Evolutionary conservation across 371 early-diverging fungal species (phyloP), one percentile per base, ranked within the genome.

Genomic region (Apophysomyces variabilis): DNA sequence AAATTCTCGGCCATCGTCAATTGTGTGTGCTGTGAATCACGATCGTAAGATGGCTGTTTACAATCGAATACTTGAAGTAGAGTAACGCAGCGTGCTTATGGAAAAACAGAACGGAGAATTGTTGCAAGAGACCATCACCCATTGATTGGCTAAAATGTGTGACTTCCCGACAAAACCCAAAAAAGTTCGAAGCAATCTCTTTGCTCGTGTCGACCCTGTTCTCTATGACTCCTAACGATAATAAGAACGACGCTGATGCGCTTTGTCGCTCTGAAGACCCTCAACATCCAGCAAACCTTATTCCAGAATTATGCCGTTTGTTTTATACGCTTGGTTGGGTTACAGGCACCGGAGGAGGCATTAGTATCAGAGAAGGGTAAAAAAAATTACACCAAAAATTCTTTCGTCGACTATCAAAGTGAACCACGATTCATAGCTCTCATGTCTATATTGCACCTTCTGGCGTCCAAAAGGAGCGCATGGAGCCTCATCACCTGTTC

Each of bases 261-360:
- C 78, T 90, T 12, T 88, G 87, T 61, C 69, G 71, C 32, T 90
- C 91, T 3, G 69, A 76, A 16, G 92, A 92, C 76, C 83, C 83
- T 58, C 72, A 80, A 18, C 94, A 93, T 67, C 92, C 94, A 14
- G 85, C 93, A 38, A 95, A 96, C 83, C 82, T 98, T 69, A 97
- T 98, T 67, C 96, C 97, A 35, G 95, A 95, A 68, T 89, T 98
- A 37, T 97, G 99, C 76, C 79, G 88, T 59, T 82, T 89, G 67
- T 96, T 97, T 79, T 98, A 96, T 78, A 79, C 72, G 21, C 83
- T 93, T 39, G 97, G 97, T 37, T 97, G 97, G 97, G 95, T 96
- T 41, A 97, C 96, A 6, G 98, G 97, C 45, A 97, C 97, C 1
- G 97, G 96, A 37, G 97, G 97, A 62, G 97, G 96, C 56, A 96